Evolutionary conservation across 192 early-diverging fungal genomes (phyloP), one percentile per base, ranked within the genome.

Genomic region (Coemansia sp.): DNA sequence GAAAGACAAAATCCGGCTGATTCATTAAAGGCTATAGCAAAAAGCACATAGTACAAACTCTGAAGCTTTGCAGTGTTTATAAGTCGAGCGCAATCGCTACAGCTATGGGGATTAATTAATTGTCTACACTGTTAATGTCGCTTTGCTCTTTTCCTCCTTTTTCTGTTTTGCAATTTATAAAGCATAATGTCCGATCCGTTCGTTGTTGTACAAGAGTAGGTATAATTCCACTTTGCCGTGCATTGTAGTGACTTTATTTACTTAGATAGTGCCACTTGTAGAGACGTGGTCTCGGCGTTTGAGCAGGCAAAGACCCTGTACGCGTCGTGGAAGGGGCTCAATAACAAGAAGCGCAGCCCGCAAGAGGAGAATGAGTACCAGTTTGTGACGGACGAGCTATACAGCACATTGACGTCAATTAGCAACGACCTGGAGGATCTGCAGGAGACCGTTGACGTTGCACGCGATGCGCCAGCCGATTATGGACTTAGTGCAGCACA

Each of bases 291-390:
- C 6, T 60, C 73, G 12, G 61, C 79, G 4, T 76, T 76, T 59
- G 79, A 76, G 25, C 72, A 82, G 64, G 62, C 74, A 22, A 72
- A 56, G 60, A 69, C 69, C 38, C 74, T 82, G 40, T 59, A 70
- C 44, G 74, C 74, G 19, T 69, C 79, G 14, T 82, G 79, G 79
- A 68, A 63, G 54, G 51, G 31, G 15, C 79, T 82, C 17, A 40
- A 59, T 26, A 25, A 26, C 26, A 72, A 72, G 64, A 68, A 51
- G 38, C 79, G 79, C 69, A 64, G 69, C 40, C 66, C 74, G 10
- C 79, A 82, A 40, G 79, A 82, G 42, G 79, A 82, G 37, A 82
- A 82, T 23, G 78, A 81, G 65, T 81, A 55, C 59, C 78, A 81
- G 62, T 81, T 62, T 54, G 70, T 70, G 51, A 81, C 78, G 2